Evolutionary conservation across 2,329 filamentous ascomycete genomes (phyloP).

Genomic region (Trichoderma afroharzianum): DNA sequence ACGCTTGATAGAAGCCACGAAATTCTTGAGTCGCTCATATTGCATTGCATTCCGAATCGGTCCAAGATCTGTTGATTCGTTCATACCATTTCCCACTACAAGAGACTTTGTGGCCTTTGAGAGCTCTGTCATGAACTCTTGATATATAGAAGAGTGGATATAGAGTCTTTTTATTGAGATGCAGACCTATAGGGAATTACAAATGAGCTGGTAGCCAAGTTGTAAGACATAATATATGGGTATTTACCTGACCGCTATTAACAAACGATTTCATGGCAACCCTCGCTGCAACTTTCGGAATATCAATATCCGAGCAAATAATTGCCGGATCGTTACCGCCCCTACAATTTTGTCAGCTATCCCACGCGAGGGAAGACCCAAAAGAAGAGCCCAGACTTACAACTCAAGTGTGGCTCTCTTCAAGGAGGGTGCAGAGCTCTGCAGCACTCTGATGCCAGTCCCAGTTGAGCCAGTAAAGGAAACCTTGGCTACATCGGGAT

Average conservation of each 20-base stretch:
- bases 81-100: conserved; percentile 40
- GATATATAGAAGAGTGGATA: conserved; percentile 55
- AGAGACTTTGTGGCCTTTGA: conserved; percentile 33
- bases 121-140: conserved; percentile 43
- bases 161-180: conserved; percentile 57
- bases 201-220: background rate
- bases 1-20: conserved; percentile 27
- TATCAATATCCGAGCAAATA: conserved; percentile 45
- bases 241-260: conserved; percentile 46
- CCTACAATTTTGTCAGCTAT: background rate
- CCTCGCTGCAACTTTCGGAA: conserved; percentile 30
- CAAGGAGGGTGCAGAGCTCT: conserved; percentile 63
- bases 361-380: background rate
- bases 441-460: conserved; percentile 62
- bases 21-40: conserved; percentile 28
- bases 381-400: background rate
- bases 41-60: conserved; percentile 60
- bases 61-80: conserved; percentile 34
- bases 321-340: conserved; percentile 63
- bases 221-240: background rate
- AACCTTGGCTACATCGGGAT: conserved; percentile 58
- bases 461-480: conserved; percentile 70
- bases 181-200: conserved; percentile 38
- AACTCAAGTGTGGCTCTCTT: background rate
- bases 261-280: conserved; percentile 30